Evolutionary conservation across 2,329 filamentous ascomycete species (phyloP).

Genomic region (Clonostachys rosea): DNA sequence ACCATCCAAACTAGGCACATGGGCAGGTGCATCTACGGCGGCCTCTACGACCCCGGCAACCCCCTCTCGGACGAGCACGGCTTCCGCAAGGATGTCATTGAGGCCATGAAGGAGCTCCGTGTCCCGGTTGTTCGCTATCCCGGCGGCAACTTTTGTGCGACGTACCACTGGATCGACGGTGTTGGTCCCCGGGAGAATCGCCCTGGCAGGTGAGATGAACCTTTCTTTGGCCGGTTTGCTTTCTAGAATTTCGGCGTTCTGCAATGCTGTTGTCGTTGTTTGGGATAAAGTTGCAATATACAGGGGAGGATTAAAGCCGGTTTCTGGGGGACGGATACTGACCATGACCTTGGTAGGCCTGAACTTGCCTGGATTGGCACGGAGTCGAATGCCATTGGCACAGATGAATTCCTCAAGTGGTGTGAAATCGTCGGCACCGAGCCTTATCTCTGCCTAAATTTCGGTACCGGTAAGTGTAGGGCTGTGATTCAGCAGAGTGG

Average conservation of each 20-base stretch:
- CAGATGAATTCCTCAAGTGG: slow-evolving; percentile 84
- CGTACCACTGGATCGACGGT: slow-evolving; percentile 82
- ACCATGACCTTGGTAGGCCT: slow-evolving; percentile 36
- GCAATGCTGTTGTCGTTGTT: too few relatives aligned
- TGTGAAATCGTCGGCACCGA: slow-evolving; percentile 68
- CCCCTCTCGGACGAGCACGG: slow-evolving; percentile 68
- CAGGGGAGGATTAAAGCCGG: too few relatives aligned
- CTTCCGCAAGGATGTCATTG: slow-evolving; percentile 75
- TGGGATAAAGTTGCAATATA: too few relatives aligned
- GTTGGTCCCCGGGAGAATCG: slow-evolving; percentile 68
- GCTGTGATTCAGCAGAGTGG: background rate
- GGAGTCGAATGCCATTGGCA: slow-evolving; percentile 77
- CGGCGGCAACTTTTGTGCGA: slow-evolving; percentile 79
- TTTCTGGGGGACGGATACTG: background rate
- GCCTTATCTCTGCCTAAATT: slow-evolving; percentile 76
- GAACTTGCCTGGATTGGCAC: slow-evolving; percentile 77
- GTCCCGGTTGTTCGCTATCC: slow-evolving; percentile 77
- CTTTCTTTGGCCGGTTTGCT: background rate
- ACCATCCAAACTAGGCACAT: slow-evolving; percentile 57
- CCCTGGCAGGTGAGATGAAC: slow-evolving; percentile 32
- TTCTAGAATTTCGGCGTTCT: background rate
- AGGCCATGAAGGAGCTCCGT: slow-evolving; percentile 67
- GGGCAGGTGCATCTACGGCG: slow-evolving; percentile 84
- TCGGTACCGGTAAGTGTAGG: slow-evolving; percentile 59
- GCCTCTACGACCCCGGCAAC: slow-evolving; percentile 76